Percentiles rank a stretch among this genome's conserved stretches.
Evolutionary conservation across 176 grass and related monocot genomes (phyloP).

Genomic region (barley (Hordeum vulgare)): MorexV3_pseudomolecules_assembly NC_058524.1:555474432-555474931

Average conservation of each 20-base stretch:
- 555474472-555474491: conserved; percentile 5
- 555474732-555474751: background rate
- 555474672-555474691: too few species aligned
- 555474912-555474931: conserved; percentile 49
- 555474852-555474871: background rate
- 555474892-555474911: conserved; percentile 56
- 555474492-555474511: background rate
- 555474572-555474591: background rate
- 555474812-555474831: background rate
- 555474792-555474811: background rate
- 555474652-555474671: too few species aligned
- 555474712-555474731: background rate
- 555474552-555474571: background rate
- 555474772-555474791: background rate
- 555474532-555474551: background rate
- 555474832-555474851: conserved; percentile 3
- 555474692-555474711: too few species aligned
- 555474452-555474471: background rate
- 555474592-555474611: background rate
- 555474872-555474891: conserved; percentile 31
- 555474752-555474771: background rate
- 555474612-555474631: background rate
- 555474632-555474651: background rate
- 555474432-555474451: background rate
- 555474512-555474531: conserved; percentile 4